phyloP scores from a whole-genome alignment of 176 grass and related monocot genomes.

The Ensete ventricosum region DNA sequence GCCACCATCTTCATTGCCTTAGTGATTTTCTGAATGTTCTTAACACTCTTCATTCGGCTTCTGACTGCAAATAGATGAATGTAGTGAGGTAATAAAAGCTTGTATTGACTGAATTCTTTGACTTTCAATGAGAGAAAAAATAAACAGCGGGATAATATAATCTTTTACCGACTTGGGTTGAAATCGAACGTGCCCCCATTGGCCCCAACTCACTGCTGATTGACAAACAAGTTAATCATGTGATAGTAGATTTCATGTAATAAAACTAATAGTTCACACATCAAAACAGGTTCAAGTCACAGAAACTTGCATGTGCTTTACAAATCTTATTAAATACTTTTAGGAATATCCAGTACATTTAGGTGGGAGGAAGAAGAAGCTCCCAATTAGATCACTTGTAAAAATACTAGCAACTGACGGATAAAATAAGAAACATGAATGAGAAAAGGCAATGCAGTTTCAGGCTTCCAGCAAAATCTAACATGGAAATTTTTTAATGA shows the following conservation, averaged over 20 bases:
- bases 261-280: constrained; percentile 1
- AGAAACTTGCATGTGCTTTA: neutral
- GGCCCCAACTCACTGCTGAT: constrained; percentile 45
- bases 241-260: neutral
- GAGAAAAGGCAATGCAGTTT: too few relatives aligned
- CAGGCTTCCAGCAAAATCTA: too few relatives aligned
- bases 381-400: too few relatives aligned
- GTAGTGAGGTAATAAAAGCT: neutral
- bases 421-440: too few relatives aligned
- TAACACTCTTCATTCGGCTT: constrained; percentile 89
- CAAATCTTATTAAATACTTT: too few relatives aligned
- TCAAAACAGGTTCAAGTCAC: neutral
- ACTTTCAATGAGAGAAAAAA: neutral
- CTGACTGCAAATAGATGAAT: constrained; percentile 37
- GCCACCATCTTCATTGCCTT: constrained; percentile 98
- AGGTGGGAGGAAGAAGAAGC: too few relatives aligned
- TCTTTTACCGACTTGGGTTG: constrained; percentile 70
- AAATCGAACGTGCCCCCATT: constrained; percentile 44
- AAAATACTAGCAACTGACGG: too few relatives aligned
- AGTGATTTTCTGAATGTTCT: constrained; percentile 93
- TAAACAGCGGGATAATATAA: neutral
- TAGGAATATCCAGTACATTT: too few relatives aligned
- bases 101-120: neutral
- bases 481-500: too few relatives aligned
- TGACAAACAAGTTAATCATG: constrained; percentile 7